Percentiles rank a stretch among this genome's conserved stretches.
These are phyloP conservation scores for Catunica adiposa DNA, from an alignment of 2,329 filamentous ascomycete species.

Conservation along the genomic window DNA sequence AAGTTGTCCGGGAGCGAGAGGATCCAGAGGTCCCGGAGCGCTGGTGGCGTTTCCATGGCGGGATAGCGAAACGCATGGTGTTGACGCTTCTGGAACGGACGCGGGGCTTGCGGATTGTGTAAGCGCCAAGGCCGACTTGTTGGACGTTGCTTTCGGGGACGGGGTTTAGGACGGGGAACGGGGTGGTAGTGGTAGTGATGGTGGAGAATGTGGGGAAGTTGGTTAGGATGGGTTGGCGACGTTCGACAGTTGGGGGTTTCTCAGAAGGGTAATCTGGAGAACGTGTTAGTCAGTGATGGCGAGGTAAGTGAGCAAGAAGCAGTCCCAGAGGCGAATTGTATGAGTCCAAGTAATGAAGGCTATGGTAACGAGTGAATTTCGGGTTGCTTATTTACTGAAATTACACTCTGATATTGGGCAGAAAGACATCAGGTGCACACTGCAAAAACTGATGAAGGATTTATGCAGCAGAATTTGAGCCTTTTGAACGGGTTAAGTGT, in stretches of 20 bases:
- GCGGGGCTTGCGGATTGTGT: slow-evolving; percentile 19
- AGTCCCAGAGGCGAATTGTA: too few species aligned
- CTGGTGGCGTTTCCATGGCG: slow-evolving; percentile 19
- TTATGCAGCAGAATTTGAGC: neutral
- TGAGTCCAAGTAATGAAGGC: too few species aligned
- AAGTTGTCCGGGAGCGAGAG: slow-evolving; percentile 18
- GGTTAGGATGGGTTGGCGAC: slow-evolving; percentile 3
- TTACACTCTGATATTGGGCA: neutral
- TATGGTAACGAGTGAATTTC: too few species aligned
- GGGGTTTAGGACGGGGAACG: slow-evolving; percentile 16
- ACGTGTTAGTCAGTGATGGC: neutral
- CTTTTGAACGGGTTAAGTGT: neutral
- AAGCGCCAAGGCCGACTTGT: slow-evolving; percentile 21
- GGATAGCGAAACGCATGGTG: slow-evolving; percentile 19
- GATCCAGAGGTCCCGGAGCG: slow-evolving; percentile 6
- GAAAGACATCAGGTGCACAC: neutral
- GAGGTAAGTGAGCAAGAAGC: neutral
- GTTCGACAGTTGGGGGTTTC: neutral
- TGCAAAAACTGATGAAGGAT: neutral
- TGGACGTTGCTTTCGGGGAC: slow-evolving; percentile 19
- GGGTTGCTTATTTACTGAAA: neutral
- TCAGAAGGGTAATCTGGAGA: neutral
- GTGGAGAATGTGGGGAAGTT: neutral
- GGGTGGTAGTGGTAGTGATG: neutral
- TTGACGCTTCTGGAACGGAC: slow-evolving; percentile 15